phyloP scores from a whole-genome alignment of 176 grass and related monocot genomes.

The Puccinellia tenuiflora region DNA sequence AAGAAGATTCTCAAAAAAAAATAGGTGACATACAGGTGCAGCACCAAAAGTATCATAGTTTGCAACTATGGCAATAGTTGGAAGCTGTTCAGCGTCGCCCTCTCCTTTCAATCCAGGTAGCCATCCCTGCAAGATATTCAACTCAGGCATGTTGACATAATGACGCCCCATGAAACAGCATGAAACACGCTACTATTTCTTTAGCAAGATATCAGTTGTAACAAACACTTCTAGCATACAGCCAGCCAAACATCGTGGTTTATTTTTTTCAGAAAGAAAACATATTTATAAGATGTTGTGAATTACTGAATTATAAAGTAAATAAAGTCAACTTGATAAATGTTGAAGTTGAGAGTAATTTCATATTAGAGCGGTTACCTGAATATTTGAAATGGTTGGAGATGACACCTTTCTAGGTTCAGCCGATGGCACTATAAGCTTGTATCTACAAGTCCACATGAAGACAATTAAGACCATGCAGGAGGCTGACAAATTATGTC shows the following conservation, averaged over 20 bases:
- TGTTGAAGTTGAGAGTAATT: neutral
- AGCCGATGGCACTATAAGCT: constrained; percentile 61
- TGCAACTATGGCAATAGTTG: constrained; percentile 97
- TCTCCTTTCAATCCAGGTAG: constrained; percentile 85
- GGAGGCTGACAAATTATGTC: neutral
- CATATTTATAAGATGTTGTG: neutral
- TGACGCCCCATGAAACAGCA: neutral
- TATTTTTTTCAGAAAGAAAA: neutral
- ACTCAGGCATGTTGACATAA: constrained; percentile 7
- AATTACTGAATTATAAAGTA: neutral
- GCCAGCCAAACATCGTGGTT: neutral
- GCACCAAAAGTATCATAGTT: constrained; percentile 98
- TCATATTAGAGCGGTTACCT: constrained; percentile 38
- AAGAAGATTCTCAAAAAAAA: neutral
- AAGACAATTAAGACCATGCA: constrained; percentile 15
- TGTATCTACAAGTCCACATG: constrained; percentile 53
- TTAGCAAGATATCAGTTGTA: neutral
- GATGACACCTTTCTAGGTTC: constrained; percentile 86
- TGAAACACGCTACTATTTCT: neutral
- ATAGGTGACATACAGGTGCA: constrained; percentile 64
- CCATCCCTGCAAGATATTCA: constrained; percentile 69
- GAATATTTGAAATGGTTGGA: constrained; percentile 94
- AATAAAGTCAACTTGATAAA: constrained; percentile 15
- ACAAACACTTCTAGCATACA: neutral
- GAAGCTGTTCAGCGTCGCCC: constrained; percentile 75